Base-by-base conservation (phyloP, 352 stramenopile genomes). In the Globisporangium takayamanum region DNA sequence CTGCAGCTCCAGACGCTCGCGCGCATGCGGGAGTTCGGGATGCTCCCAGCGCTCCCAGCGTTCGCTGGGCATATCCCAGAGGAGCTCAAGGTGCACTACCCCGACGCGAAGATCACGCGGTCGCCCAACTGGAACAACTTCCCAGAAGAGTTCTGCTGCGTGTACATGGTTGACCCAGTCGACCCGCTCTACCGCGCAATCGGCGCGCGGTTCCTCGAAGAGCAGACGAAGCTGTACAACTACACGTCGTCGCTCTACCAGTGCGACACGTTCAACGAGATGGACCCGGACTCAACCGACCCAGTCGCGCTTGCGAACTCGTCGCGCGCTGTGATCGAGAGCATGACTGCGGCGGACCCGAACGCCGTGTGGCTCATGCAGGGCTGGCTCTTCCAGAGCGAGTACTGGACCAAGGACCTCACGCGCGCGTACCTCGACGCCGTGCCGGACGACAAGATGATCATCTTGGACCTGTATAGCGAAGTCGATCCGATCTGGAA, bases 61-160 rank as follows among this genome's bases (percentile, higher is more conserved):
- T 97, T 97, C 63, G 86, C 82, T 2, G 82, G 90, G 0, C 88
- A 97, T 55, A 86, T 97, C 25, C 89, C 91, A 0, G 73, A 92
- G 63, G 87, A 94, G 53, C 60, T 97, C 44, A 78, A 85, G 54
- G 26, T 63, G 20, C 64, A 86, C 10, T 94, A 85, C 63, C 74
- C 87, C 1, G 65, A 84, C 15, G 77, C 86, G 16, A 92, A 89
- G 59, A 94, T 95, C 63, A 72, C 76, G 44, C 74, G 84, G 15
- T 92, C 83, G 18, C 81, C 84, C 14, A 88, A 90, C 63, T 93
- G 84, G 84, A 78, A 78, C 48, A 73, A 72, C 55, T 91, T 91
- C 64, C 78, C 81, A 8, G 82, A 91, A 8, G 80, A 88, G 53
- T 94, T 87, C 42, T 89, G 82, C 59, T 92, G 82, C 53, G 82